Percentiles rank a stretch among this genome's conserved stretches.
These are phyloP conservation scores for Metarhizium guizhouense DNA, from an alignment of 2,329 filamentous ascomycete genomes.

Conservation along the genomic window DNA sequence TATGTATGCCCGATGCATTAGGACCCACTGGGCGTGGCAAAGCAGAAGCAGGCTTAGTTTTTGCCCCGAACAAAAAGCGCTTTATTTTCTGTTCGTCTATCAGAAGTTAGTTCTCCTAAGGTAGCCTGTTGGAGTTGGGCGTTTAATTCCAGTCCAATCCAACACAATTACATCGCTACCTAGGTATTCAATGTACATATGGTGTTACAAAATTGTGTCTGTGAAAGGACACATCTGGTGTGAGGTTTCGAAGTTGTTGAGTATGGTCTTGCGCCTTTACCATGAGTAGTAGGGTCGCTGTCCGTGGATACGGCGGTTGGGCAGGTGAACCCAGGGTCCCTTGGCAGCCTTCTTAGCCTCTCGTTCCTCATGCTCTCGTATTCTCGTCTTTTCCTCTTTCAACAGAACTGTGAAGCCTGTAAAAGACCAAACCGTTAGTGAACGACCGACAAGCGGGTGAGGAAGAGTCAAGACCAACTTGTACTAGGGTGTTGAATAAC, in stretches of 20 bases:
- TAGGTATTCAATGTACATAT: slow-evolving; percentile 25
- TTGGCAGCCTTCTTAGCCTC: slow-evolving; percentile 65
- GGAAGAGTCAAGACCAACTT: slow-evolving; percentile 42
- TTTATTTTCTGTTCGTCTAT: slow-evolving; percentile 1
- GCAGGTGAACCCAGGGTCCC: slow-evolving; percentile 80
- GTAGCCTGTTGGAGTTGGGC: neutral
- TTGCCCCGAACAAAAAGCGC: neutral
- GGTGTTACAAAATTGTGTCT: slow-evolving; percentile 17
- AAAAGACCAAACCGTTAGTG: neutral
- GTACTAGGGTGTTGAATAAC: slow-evolving; percentile 63
- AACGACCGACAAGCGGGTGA: neutral
- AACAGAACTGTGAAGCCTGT: slow-evolving; percentile 71
- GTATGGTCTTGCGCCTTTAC: slow-evolving; percentile 39
- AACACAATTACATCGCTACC: slow-evolving; percentile 15
- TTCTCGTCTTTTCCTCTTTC: slow-evolving; percentile 88
- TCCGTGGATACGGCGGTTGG: slow-evolving; percentile 72
- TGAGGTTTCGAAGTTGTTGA: neutral
- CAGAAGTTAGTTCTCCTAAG: neutral
- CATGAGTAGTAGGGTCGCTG: slow-evolving; percentile 89
- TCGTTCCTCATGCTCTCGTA: slow-evolving; percentile 71
- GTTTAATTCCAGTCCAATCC: neutral
- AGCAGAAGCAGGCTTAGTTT: neutral
- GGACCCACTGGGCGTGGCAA: neutral
- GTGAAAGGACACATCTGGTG: neutral
- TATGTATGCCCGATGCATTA: neutral